Evolutionary conservation across 2,329 filamentous ascomycete species (phyloP), one percentile per base, ranked within the genome.

Genomic region (Ceratocystis huliohia): DNA sequence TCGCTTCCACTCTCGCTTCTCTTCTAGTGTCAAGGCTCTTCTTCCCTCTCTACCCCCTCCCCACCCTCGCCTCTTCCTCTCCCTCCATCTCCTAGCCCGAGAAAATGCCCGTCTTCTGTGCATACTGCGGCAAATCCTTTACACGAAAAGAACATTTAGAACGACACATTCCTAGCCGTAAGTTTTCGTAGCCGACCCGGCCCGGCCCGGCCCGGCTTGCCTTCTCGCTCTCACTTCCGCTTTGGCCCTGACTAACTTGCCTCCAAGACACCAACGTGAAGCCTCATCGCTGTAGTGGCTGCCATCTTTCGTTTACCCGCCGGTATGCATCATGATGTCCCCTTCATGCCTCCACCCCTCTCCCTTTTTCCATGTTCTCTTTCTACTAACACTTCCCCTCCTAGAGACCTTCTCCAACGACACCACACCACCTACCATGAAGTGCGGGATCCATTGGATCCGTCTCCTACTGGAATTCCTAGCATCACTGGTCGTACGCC

Each of bases 91-190:
- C 8, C 15, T 59, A 30, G 50, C 53, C 41, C 53, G 57, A 37
- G 30, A 68, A 28, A 56, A 68, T 68, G 67, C 64, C 67, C 75
- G 75, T 82, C 62, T 82, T 75, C 71, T 83, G 81, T 70, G 75
- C 80, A 20, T 82, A 82, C 70, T 83, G 80, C 70, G 80, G 80
- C 66, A 82, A 80, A 73, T 75, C 74, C 70, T 83, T 83, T 72
- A 82, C 79, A 63, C 76, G 80, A 70, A 82, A 82, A 71, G 81
- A 83, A 70, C 81, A 83, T 71, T 72, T 82, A n/a, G 81, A 83
- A 70, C 77, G 81, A 69, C 81, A 82, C 68, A 77, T 83, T 50
- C 79, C 80, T 8, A 79, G 72, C 65, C 81, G 81, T 82, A 71
- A 74, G 80, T 73, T 45, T 7, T 30, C 61, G 44, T 45, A 41